These are phyloP conservation scores for Eucommia ulmoides DNA, from an alignment of 257 asterid species.

Conservation along the genomic window DNA sequence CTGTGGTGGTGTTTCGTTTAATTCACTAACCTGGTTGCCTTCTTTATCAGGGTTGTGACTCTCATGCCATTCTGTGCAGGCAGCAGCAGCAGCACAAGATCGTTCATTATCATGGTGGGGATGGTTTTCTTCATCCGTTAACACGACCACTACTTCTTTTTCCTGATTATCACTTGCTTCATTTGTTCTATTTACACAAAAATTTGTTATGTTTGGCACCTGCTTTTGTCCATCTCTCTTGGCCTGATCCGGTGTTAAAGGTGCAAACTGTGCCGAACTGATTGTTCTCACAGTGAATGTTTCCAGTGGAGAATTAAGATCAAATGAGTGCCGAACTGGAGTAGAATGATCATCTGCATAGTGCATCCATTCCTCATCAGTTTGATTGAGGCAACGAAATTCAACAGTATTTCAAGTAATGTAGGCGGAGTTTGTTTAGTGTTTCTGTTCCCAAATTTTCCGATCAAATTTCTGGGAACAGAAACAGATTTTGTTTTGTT, in stretches of 20 bases:
- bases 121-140: constrained; percentile 17
- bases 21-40: constrained; percentile 33
- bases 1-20: constrained; percentile 50
- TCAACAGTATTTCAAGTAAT: not conserved
- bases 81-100: constrained; percentile 15
- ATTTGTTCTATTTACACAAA: constrained; percentile 10
- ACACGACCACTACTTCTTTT: constrained; percentile 21
- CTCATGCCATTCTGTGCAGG: constrained; percentile 37
- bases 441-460: not conserved
- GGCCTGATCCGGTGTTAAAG: constrained; percentile 52
- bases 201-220: constrained; percentile 11
- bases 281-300: constrained; percentile 13
- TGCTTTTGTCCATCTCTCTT: constrained; percentile 18
- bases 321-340: constrained; percentile 23
- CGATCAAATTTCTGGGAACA: too few relatives aligned
- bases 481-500: too few relatives aligned
- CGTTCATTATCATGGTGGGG: too few relatives aligned
- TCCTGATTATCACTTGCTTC: not conserved
- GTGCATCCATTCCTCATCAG: constrained; percentile 6
- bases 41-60: constrained; percentile 71
- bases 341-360: constrained; percentile 41
- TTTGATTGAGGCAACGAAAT: constrained; percentile 7
- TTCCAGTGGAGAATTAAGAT: constrained; percentile 36
- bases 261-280: constrained; percentile 26
- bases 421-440: not conserved